Conservation (phyloP, 208 protist species). For the Crithidia fasciculata region DNA sequence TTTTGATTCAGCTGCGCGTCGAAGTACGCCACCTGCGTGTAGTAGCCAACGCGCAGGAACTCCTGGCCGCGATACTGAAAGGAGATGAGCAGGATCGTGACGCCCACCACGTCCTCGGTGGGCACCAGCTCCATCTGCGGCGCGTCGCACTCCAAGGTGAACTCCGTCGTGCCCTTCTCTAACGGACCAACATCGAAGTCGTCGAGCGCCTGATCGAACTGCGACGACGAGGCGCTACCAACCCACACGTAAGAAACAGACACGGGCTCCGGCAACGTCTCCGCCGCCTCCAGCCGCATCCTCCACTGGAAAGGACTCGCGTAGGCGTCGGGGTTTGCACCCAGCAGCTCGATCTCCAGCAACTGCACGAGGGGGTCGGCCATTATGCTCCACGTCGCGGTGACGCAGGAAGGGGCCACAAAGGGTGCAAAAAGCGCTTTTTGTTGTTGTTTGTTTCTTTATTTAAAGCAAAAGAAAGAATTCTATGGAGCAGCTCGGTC, state of each 20-base stretch:
- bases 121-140: slow-evolving; percentile 94
- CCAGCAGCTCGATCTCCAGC: slow-evolving; percentile 86
- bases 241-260: slow-evolving; percentile 98
- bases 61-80: slow-evolving; percentile 95
- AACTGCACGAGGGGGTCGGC: slow-evolving; percentile 85
- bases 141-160: slow-evolving; percentile 93
- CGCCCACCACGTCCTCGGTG: slow-evolving; percentile 92
- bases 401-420: neutral
- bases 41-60: slow-evolving; percentile 98
- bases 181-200: slow-evolving; percentile 97
- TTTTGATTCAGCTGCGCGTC: slow-evolving; percentile 68
- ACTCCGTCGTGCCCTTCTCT: slow-evolving; percentile 92
- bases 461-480: neutral
- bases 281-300: slow-evolving; percentile 72
- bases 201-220: slow-evolving; percentile 97
- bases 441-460: neutral
- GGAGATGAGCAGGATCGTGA: slow-evolving; percentile 96
- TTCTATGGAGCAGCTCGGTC: neutral
- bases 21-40: slow-evolving; percentile 96
- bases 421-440: neutral
- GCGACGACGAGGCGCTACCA: slow-evolving; percentile 93
- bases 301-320: slow-evolving; percentile 66
- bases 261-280: slow-evolving; percentile 85
- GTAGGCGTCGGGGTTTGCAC: slow-evolving; percentile 78
- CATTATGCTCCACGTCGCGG: slow-evolving; percentile 29